Percentiles rank a stretch among this genome's conserved stretches.
These are phyloP conservation scores for Candida dajiaensis DNA, from an alignment of 805 yeast genomes.

Conservation along the genomic window DNA sequence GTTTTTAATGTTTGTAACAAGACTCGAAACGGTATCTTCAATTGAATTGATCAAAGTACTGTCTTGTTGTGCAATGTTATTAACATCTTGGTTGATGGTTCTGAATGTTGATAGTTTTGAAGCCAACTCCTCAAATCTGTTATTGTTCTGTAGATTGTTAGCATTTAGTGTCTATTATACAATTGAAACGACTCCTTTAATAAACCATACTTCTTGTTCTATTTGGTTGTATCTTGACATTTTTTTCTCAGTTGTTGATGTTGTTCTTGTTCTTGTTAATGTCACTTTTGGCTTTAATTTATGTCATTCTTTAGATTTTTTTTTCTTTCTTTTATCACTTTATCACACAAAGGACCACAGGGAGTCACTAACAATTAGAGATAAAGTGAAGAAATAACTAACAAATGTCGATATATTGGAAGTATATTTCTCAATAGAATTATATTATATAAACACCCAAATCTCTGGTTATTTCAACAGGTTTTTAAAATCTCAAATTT, in stretches of 20 bases:
- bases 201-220: slow-evolving; percentile 20
- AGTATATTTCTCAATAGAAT: no score
- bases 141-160: slow-evolving; percentile 43
- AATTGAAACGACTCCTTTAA: no score
- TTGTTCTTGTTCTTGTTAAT: not conserved
- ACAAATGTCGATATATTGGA: no score
- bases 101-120: slow-evolving; percentile 59
- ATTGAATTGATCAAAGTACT: slow-evolving; percentile 34
- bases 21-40: slow-evolving; percentile 44
- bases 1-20: slow-evolving; percentile 43
- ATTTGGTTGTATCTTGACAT: slow-evolving; percentile 27
- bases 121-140: slow-evolving; percentile 56
- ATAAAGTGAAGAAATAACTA: no score
- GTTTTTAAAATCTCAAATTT: no score
- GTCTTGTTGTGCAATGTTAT: slow-evolving; percentile 56
- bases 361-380: no score
- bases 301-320: no score
- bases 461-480: no score
- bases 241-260: not conserved
- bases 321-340: no score
- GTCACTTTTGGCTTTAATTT: not conserved
- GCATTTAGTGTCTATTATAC: no score
- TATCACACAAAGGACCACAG: no score
- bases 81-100: slow-evolving; percentile 61
- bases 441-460: no score